Base-by-base conservation (phyloP, 495 filamentous ascomycete species). In the Polyplosphaeria fusca region DNA sequence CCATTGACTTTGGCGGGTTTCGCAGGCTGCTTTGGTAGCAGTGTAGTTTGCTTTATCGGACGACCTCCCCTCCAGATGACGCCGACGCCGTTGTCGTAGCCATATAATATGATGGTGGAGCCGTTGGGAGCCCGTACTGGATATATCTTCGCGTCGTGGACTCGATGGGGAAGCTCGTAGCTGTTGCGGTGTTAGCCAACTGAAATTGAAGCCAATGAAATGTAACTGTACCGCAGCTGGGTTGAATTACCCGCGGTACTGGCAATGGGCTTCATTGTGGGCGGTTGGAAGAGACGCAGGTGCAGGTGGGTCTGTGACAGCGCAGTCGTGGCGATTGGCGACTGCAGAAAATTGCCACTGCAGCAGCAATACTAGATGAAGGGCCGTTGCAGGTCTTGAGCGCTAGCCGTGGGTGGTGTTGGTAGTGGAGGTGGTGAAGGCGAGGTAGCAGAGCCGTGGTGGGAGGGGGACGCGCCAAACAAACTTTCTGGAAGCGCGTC, bases 41-140 rank as follows among this genome's bases (percentile, higher is more conserved):
- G 60, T 63, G 47, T 46, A 45, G 47, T 70, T 16, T 71, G 60
- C 49, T 86, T 84, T 54, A 89, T 82, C 18, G 77, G 73, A 24
- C 74, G 78, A 19, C 91, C 91, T 52, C 89, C 91, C 66, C 86
- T 78, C 91, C 91, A 96, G 22, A 91, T 61, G 22, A 94, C 70
- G 35, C 82, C 84, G 25, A 95, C 52, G 22, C 91, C 91, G 66
- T 81, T 84, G 30, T 89, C 85, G 58, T 93, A 85, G 49, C 86
- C 89, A 67, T 93, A 92, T 25, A 95, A 66, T 47, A 94, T 79
- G 66, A 96, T 79, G 1, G 83, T 87, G 7, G 91, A 91, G 62
- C 89, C 90, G 68, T 95, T 93, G 4, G 88, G 84, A 5, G 89
- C 82, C 49, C 76, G 77, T 22, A 89, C 70, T 5, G 91, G 90